These are phyloP conservation scores for Neurospora sp. DNA, from an alignment of 2,329 filamentous ascomycete genomes.

Conservation along the genomic window DNA sequence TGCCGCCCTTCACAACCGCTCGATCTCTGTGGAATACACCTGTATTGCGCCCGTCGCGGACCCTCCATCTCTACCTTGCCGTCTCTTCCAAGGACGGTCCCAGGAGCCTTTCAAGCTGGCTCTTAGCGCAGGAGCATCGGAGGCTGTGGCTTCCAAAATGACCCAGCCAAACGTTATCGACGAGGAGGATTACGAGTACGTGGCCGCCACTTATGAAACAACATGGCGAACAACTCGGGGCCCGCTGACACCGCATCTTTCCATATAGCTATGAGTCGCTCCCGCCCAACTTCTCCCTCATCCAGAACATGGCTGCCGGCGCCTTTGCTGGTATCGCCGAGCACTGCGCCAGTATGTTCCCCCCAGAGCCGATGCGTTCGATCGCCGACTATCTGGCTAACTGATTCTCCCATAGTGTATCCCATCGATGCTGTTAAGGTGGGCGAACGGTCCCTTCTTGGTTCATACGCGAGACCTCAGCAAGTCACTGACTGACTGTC, in stretches of 20 bases:
- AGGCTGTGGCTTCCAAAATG: slow-evolving; percentile 56
- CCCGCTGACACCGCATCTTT: slow-evolving; percentile 9
- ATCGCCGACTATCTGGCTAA: slow-evolving; percentile 20
- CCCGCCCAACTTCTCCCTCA: slow-evolving; percentile 85
- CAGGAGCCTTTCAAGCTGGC: slow-evolving; percentile 45
- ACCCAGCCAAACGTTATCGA: slow-evolving; percentile 53
- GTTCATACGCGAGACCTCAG: slow-evolving; percentile 2
- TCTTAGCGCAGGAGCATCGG: slow-evolving; percentile 54
- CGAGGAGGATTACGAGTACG: slow-evolving; percentile 58
- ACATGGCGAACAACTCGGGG: background rate
- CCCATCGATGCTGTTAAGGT: slow-evolving; percentile 98
- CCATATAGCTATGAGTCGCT: slow-evolving; percentile 71
- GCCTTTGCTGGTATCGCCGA: slow-evolving; percentile 79
- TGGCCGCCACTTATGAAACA: slow-evolving; percentile 12
- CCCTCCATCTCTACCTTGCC: background rate
- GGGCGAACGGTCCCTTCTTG: slow-evolving; percentile 13
- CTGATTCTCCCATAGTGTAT: slow-evolving; percentile 55
- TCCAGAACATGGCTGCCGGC: slow-evolving; percentile 91
- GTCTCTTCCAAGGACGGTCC: slow-evolving; percentile 2
- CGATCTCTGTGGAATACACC: background rate
- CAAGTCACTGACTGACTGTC: slow-evolving; percentile 13
- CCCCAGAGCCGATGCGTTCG: slow-evolving; percentile 28
- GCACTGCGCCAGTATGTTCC: slow-evolving; percentile 38
- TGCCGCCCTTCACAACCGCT: background rate
- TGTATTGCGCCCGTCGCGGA: background rate